Percentiles rank a stretch among this genome's conserved stretches.
Conservation (phyloP, 768 basidiomycete genomes). For the Lepiota brunneoincarnata region DNA sequence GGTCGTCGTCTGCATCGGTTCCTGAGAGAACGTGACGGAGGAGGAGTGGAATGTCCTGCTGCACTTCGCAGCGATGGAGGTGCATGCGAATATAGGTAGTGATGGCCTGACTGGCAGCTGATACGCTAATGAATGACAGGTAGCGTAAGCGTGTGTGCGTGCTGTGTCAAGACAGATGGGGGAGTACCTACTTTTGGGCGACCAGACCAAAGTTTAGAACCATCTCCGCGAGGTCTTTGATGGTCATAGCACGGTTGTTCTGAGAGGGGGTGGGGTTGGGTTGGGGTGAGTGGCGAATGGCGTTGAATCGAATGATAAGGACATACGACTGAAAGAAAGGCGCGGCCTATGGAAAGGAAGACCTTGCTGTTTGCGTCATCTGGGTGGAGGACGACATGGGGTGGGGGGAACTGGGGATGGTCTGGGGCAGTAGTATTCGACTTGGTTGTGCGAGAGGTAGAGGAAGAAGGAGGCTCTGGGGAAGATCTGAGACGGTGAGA, state of each 20-base stretch:
- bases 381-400: conserved; percentile 64
- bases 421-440: conserved; percentile 17
- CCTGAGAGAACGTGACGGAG: conserved; percentile 72
- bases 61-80: conserved; percentile 64
- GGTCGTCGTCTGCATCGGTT: conserved; percentile 69
- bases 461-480: conserved; percentile 18
- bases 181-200: conserved; percentile 63
- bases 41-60: conserved; percentile 73
- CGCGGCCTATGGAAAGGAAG: conserved; percentile 68
- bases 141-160: conserved; percentile 6
- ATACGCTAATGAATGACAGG: conserved; percentile 43
- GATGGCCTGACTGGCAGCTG: conserved; percentile 79
- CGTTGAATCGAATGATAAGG: conserved; percentile 9
- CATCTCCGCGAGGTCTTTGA: conserved; percentile 81
- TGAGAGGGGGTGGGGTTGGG: conserved; percentile 23
- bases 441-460: conserved; percentile 22
- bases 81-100: conserved; percentile 81
- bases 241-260: conserved; percentile 84
- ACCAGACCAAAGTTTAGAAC: conserved; percentile 60
- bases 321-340: conserved; percentile 73
- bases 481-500: conserved; percentile 47
- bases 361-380: conserved; percentile 74
- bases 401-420: conserved; percentile 53
- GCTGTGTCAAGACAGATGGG: conserved; percentile 2
- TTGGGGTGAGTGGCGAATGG: conserved; percentile 15